Evolutionary conservation across 192 early-diverging fungal genomes (phyloP).

Genomic region (Diversispora epigaea): DNA sequence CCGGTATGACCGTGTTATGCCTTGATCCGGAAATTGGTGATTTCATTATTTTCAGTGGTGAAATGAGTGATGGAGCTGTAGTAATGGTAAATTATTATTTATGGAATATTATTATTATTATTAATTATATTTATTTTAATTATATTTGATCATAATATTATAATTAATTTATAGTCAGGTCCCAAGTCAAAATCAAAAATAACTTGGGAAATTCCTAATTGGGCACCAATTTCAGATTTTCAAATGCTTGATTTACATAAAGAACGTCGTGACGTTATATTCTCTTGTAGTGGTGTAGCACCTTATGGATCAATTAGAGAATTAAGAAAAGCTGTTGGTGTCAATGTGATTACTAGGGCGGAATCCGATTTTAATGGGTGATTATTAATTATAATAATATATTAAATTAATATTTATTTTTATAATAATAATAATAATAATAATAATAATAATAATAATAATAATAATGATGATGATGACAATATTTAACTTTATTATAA

Average conservation of each 20-base stretch:
- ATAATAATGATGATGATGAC: no score
- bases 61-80: conserved; percentile 26
- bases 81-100: neutral
- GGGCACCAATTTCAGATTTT: conserved; percentile 26
- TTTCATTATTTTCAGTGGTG: conserved; percentile 8
- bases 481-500: no score
- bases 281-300: conserved; percentile 11
- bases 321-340: conserved; percentile 17
- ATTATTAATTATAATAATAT: neutral
- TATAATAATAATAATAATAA: neutral
- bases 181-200: neutral
- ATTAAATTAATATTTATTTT: no score
- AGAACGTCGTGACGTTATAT: conserved; percentile 19
- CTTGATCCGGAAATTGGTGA: neutral
- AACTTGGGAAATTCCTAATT: conserved; percentile 12
- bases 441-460: neutral
- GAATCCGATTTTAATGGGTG: conserved; percentile 16
- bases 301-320: conserved; percentile 13
- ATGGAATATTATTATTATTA: neutral
- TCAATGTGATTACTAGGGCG: neutral
- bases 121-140: neutral
- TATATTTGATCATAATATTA: neutral
- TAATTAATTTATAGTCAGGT: neutral
- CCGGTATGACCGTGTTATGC: neutral
- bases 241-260: conserved; percentile 13